Evolutionary conservation across 768 basidiomycete genomes (phyloP), one percentile per base, ranked within the genome.

Genomic region (Cystofilobasidium capitatum): DNA sequence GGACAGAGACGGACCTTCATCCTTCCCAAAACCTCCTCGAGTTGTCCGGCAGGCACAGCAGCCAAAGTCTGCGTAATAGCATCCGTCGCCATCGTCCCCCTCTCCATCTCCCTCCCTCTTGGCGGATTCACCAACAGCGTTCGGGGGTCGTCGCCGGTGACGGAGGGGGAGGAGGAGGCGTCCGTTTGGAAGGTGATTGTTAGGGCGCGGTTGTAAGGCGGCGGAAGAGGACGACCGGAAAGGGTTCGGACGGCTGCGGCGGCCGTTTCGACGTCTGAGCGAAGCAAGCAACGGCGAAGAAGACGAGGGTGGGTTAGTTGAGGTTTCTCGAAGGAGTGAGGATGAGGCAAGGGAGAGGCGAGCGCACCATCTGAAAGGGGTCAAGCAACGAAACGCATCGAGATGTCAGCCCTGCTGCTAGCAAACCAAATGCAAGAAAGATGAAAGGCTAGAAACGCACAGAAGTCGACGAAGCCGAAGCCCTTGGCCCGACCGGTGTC

Each of bases 201-300:
- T 10, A 51, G 49, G 6, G 49, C 49, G 8, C 76, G 22, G 74
- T 74, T 31, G 71, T 72, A 12, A 94, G 82, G 76, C 98, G 94
- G 73, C 93, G 86, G 49, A 51, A 99, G 81, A 2, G 89, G 88
- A 12, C 96, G 85, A 4, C 96, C 96, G 65, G 89, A 91, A 37
- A 99, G 83, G 75, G 98, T 99, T 73, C 96, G 86, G 20, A 99
- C 91, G 58, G 96, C 96, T 60, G 91, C 94, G 31, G 84, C 78
- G 9, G 96, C 96, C 29, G 96, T 98, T 78, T 96, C 93, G 76
- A 94, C 89, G 78, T 99, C 96, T 79, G 5, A 64, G 36, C 22
- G 36, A 5, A 16, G 45, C 22, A 12, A 61, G 54, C n/a, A 42
- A 17, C 35, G 29, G 37, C 4, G 26, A 58, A 29, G 29, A 20